Conservation (phyloP, 2,329 filamentous ascomycete species). For the Tympanopsis confertula region DNA sequence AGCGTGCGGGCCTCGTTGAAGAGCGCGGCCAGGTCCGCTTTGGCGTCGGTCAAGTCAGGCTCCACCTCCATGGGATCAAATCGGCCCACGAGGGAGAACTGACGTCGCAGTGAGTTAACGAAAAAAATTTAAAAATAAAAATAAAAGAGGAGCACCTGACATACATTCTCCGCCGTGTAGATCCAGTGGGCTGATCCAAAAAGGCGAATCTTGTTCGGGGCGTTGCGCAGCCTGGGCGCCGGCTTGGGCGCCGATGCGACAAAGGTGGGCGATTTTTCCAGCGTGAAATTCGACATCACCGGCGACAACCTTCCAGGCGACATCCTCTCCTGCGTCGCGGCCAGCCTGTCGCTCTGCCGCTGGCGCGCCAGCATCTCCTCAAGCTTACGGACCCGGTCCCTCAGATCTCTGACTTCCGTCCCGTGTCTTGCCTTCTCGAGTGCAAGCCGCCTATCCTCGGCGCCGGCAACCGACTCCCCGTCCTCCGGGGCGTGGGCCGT, state of each 20-base stretch:
- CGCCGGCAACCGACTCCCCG: not conserved
- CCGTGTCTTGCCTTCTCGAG: not conserved
- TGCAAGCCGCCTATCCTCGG: not conserved
- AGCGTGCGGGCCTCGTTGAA: not conserved
- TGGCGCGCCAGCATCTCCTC: constrained; percentile 5
- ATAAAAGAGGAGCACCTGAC: not conserved
- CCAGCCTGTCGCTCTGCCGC: not conserved
- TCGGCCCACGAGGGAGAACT: not conserved
- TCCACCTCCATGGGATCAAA: not conserved
- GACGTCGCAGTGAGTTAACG: not conserved
- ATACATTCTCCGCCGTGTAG: constrained; percentile 17
- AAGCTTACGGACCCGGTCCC: constrained; percentile 8
- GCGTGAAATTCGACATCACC: not conserved
- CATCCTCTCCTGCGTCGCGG: constrained; percentile 4
- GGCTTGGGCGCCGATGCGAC: constrained; percentile 11
- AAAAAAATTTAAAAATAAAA: not conserved
- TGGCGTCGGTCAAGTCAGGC: not conserved
- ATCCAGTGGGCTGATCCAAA: constrained; percentile 19
- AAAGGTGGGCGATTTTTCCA: constrained; percentile 6
- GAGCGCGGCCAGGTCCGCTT: not conserved
- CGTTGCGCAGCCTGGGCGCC: constrained; percentile 13
- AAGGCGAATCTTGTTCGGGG: constrained; percentile 20
- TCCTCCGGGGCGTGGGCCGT: too few species aligned
- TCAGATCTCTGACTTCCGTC: constrained; percentile 5
- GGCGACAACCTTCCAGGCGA: constrained; percentile 5